phyloP scores from a whole-genome alignment of 2,329 filamentous ascomycete species.

The Colletotrichum godetiae region DNA sequence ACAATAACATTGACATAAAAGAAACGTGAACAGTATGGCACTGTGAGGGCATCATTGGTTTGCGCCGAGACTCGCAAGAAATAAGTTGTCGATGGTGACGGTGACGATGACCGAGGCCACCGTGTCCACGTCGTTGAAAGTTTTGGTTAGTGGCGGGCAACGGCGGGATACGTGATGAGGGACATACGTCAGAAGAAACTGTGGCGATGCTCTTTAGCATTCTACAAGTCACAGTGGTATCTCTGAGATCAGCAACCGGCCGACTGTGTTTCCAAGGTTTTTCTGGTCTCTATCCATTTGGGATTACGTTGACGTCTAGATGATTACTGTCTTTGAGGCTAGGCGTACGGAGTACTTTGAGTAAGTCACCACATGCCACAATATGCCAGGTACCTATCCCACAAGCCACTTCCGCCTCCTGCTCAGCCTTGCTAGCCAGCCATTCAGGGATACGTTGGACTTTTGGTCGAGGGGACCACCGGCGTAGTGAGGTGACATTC shows the following conservation, averaged over 20 bases:
- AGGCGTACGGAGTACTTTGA: background rate
- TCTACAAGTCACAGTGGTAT: slow-evolving; percentile 9
- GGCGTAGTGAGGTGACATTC: slow-evolving; percentile 9
- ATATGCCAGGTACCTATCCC: background rate
- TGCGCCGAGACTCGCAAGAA: background rate
- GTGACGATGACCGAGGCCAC: slow-evolving; percentile 30
- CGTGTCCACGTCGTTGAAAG: slow-evolving; percentile 23
- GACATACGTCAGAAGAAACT: background rate
- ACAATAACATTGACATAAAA: slow-evolving; percentile 7
- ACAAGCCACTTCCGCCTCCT: background rate
- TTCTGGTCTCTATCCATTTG: background rate
- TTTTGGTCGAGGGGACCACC: background rate
- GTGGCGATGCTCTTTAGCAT: slow-evolving; percentile 15
- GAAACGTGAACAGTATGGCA: background rate
- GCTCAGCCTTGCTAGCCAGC: background rate
- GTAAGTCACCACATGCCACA: background rate
- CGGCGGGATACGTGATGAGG: background rate
- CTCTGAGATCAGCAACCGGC: background rate
- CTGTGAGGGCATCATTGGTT: too few species aligned
- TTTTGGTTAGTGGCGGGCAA: slow-evolving; percentile 1
- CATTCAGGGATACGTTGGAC: background rate
- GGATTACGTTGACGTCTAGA: background rate
- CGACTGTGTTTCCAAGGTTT: background rate
- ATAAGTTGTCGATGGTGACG: background rate
- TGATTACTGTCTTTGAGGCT: background rate